Base-by-base conservation (phyloP, 495 filamentous ascomycete species). In the Annulohypoxylon moriforme region DNA sequence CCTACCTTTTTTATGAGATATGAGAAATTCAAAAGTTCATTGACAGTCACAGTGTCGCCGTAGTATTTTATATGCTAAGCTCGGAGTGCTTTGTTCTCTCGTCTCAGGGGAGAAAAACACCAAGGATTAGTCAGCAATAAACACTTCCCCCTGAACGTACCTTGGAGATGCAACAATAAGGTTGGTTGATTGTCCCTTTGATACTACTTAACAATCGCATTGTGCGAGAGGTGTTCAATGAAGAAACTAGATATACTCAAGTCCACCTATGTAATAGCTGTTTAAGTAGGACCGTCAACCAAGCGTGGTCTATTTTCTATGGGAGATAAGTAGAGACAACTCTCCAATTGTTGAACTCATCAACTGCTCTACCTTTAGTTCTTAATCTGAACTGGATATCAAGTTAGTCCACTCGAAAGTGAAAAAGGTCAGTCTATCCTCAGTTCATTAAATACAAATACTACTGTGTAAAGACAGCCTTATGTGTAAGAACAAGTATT, bases 1-100 rank as follows among this genome's bases (percentile, higher is more conserved):
- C 62, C 50, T 73, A 64, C 49, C 50, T 38, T 14, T 53, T 10
- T 25, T 36, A n/a, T n/a, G 29, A 13, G 50, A 29, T 24, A 20
- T 27, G 22, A 34, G 33, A 63, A 60, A 57, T 61, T 47, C 16
- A 11, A 36, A 57, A 36, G 13, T 58, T 36, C 11, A 16, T 18
- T 29, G 6, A 27, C 11, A 40, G 5, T 25, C 3, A 18, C 4
- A 36, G 31, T 24, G 14, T n/a, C 11, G 14, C 38, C 3, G 38
- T 16, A 10, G 9, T 11, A 8, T 2, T 8, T 8, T 5, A 8
- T 4, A 44, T 44, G 40, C 40, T n/a, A 44, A 44, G 40, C 13
- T 5, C 13, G 20, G 7, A 4, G 8, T 44, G 16, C 40, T 44
- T 44, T 44, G 40, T 44, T 44, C 6, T 13, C 13, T 18, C n/a